Base-by-base conservation (phyloP, 2,329 filamentous ascomycete genomes). In the Rhytidhysteron rufulum region DNA sequence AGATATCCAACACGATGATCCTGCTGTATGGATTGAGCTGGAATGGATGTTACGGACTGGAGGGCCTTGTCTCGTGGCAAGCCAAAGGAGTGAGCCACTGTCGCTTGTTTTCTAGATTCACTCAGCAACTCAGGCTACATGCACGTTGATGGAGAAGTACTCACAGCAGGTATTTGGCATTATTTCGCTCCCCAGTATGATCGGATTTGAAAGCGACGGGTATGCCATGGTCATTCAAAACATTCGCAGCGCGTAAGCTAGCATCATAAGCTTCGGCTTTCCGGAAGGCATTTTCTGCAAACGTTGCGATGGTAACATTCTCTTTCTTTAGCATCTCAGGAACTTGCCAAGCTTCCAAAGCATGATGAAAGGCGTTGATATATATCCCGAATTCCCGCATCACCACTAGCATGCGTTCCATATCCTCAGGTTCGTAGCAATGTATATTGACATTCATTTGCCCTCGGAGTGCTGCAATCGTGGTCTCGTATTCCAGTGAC, bases 241-340 rank as follows among this genome's bases (percentile, higher is more conserved):
- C 71, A 55, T 83, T 85, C 19, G 82, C 82, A 2, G 82, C 82
- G 43, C 77, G 77, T 56, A 85, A 79, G 9, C 80, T 83, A 0
- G 75, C 82, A 4, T 77, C 68, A 49, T 82, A 84, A 0, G 81
- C 68, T 63, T 86, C 83, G 1, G 76, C 71, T 63, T 86, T 85
- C 72, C 85, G 86, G 58, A 78, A 83, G 78, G 85, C 85, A 56
- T 82, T 84, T 54, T 86, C 82, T 8, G 83, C 82, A 50, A 86
- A 86, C 3, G 85, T 66, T n/a, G 77, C 82, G 13, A 62, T 66
- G 8, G 66, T 64, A 4, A 61, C 55, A n/a, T 58, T 55, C 6
- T 61, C 64, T 15, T 63, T 46, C 43, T 68, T 68, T 30, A 69
- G 46, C 2, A 79, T 71, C 58, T 86, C 82, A 1, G 83, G 82